Conservation (phyloP, 306 rosid genomes). For the Sophora flavescens region DNA sequence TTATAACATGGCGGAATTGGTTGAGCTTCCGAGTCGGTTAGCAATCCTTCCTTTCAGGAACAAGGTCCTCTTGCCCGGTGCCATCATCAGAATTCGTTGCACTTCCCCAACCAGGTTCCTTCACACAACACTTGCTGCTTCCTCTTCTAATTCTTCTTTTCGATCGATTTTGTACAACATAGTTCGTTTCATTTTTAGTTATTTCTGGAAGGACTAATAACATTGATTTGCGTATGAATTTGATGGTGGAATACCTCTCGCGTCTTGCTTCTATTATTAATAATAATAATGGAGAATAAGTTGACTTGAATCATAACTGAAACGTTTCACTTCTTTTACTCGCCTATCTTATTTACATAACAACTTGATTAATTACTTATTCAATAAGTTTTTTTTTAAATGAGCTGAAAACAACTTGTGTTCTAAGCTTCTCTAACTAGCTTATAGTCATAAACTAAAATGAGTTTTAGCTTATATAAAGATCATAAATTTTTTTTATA, state of each 20-base stretch:
- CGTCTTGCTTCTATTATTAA: background rate
- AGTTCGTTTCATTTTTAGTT: conserved; percentile 13
- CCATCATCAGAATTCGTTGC: conserved; percentile 96
- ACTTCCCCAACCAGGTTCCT: conserved; percentile 91
- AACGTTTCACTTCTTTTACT: background rate
- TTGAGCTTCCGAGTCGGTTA: conserved; percentile 92
- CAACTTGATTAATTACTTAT: too few relatives aligned
- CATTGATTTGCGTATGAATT: background rate
- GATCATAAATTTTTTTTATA: too few relatives aligned
- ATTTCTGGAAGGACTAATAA: background rate
- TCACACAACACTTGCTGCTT: background rate
- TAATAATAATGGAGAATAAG: background rate
- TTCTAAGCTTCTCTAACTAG: too few relatives aligned
- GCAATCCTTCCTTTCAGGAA: conserved; percentile 97
- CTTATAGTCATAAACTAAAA: too few relatives aligned
- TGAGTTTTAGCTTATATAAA: too few relatives aligned
- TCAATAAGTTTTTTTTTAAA: too few relatives aligned
- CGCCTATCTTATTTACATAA: background rate
- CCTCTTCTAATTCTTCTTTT: background rate
- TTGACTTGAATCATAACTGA: conserved; percentile 24
- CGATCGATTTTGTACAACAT: background rate
- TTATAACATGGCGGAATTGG: conserved; percentile 75
- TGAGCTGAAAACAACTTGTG: too few relatives aligned
- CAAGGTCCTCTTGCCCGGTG: conserved; percentile 97
- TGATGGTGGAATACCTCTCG: background rate